These are phyloP conservation scores for Echinochloa phyllopogon DNA, from an alignment of 176 grass and related monocot genomes.

Conservation along the genomic window DNA sequence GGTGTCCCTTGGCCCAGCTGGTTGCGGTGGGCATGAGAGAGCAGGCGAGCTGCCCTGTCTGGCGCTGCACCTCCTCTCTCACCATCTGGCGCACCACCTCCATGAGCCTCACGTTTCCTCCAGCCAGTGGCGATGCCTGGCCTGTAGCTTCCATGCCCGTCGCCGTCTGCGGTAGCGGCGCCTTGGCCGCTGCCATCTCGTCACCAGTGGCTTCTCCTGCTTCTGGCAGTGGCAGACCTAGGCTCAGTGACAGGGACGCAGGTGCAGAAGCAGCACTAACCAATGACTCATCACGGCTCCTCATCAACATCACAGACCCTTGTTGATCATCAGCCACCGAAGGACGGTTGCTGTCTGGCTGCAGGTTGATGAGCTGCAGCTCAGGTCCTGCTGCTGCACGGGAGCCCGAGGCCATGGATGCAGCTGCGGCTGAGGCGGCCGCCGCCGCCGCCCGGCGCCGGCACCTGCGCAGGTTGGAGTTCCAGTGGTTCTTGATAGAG, in stretches of 20 bases:
- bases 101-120: background rate
- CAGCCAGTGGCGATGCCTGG: no score
- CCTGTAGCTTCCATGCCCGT: background rate
- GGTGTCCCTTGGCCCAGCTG: background rate
- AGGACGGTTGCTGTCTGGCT: background rate
- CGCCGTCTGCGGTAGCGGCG: background rate
- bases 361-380: no score
- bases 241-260: background rate
- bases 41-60: background rate
- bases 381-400: background rate
- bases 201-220: no score
- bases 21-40: background rate
- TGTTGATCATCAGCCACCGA: no score
- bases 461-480: slow-evolving; percentile 57
- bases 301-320: no score
- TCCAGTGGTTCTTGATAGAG: slow-evolving; percentile 84
- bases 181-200: background rate
- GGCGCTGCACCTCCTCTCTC: slow-evolving; percentile 2
- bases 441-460: background rate
- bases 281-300: no score
- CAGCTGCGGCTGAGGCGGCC: no score
- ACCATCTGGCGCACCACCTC: background rate
- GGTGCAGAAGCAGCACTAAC: background rate
- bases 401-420: background rate
- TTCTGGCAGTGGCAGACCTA: background rate